Conservation (phyloP, 2,329 filamentous ascomycete species). For the Lanzia echinophila region DNA sequence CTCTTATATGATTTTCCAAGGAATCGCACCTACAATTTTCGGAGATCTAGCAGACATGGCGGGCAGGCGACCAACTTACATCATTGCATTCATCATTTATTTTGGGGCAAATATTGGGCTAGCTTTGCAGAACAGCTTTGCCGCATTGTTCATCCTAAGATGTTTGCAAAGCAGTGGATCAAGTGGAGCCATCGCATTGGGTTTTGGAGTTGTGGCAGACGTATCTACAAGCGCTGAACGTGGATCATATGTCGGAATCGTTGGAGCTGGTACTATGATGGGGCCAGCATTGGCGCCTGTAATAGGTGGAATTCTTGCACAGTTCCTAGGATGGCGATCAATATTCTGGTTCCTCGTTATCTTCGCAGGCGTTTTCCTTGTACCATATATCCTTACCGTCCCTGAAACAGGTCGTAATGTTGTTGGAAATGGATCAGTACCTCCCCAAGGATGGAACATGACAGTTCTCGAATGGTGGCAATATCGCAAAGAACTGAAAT, state of each 20-base stretch:
- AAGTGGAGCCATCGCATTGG: constrained; percentile 58
- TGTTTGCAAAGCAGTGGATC: constrained; percentile 52
- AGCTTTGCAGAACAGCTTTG: constrained; percentile 45
- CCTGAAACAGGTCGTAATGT: constrained; percentile 31
- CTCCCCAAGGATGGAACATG: constrained; percentile 51
- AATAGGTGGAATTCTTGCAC: constrained; percentile 42
- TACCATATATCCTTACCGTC: constrained; percentile 30
- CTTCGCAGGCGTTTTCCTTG: constrained; percentile 33
- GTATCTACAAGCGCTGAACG: constrained; percentile 62
- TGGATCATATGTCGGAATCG: constrained; percentile 65
- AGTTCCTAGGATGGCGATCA: constrained; percentile 42
- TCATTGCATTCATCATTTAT: constrained; percentile 49
- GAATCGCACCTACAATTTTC: constrained; percentile 50
- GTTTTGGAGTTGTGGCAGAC: constrained; percentile 66
- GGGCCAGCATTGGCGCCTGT: constrained; percentile 44
- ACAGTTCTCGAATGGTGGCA: constrained; percentile 43
- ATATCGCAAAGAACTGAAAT: constrained; percentile 21
- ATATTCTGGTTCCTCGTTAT: constrained; percentile 51
- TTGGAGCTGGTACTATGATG: constrained; percentile 47
- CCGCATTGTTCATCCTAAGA: constrained; percentile 47
- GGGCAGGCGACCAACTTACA: constrained; percentile 49
- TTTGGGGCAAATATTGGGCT: constrained; percentile 50
- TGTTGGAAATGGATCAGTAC: constrained; percentile 41
- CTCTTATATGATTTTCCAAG: constrained; percentile 46
- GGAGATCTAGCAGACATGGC: constrained; percentile 50